A percentile compares a stretch with the other conserved stretches of the same genome.
phyloP scores from a whole-genome alignment of 176 grass and related monocot genomes.

The Poa annua region DNA sequence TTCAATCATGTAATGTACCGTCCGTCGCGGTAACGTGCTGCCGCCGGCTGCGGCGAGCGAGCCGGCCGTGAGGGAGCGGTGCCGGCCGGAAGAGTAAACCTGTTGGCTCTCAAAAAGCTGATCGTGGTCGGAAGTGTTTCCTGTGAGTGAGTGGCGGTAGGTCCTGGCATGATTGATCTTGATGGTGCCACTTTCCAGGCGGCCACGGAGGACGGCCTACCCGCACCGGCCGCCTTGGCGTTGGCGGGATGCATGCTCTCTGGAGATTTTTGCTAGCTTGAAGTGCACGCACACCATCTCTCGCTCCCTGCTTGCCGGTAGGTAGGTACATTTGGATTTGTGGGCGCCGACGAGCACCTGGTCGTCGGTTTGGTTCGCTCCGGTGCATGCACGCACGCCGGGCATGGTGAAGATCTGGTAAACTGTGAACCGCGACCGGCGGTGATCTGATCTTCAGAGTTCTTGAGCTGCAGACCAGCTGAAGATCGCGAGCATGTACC shows the following conservation, averaged over 20 bases:
- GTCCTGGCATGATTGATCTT: constrained; percentile 12
- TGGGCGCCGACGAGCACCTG: constrained; percentile 18
- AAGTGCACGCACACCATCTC: constrained; percentile 51
- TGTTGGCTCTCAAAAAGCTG: background rate
- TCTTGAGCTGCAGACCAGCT: background rate
- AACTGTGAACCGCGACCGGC: background rate
- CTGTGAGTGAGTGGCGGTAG: background rate
- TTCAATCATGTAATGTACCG: no score
- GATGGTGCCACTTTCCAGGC: background rate
- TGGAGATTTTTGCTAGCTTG: no score
- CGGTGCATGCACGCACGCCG: no score
- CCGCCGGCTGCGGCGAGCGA: no score
- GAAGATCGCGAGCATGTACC: background rate
- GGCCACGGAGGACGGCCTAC: background rate
- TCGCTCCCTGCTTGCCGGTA: no score
- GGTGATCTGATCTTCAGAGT: background rate
- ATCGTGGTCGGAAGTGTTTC: no score
- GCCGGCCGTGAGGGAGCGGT: no score
- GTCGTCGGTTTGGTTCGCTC: background rate
- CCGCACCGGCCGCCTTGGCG: background rate
- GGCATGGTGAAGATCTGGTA: background rate
- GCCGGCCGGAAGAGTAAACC: no score
- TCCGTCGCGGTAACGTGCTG: no score
- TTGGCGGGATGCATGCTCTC: no score
- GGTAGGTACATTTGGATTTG: background rate